Conservation (phyloP, 768 basidiomycete species). For the Calocybe cyanea region DNA sequence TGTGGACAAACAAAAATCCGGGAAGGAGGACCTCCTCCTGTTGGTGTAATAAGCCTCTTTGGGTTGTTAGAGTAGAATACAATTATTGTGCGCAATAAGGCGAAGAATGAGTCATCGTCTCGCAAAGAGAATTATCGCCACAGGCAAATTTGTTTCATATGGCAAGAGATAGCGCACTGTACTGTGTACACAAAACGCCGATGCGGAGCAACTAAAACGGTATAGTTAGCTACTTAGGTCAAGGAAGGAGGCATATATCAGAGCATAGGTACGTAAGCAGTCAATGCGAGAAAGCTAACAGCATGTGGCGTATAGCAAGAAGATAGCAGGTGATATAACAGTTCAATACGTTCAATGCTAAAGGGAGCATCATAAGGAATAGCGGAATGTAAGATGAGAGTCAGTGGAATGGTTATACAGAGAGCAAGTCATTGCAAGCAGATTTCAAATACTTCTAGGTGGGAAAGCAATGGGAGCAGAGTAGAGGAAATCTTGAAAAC, state of each 20-base stretch:
- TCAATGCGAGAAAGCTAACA: constrained; percentile 17
- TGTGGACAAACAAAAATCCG: constrained; percentile 70
- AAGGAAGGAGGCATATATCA: constrained; percentile 5
- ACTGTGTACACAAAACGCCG: background rate
- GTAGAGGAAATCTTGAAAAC: constrained; percentile 13
- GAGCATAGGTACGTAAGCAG: constrained; percentile 10
- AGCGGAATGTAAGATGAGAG: constrained; percentile 6
- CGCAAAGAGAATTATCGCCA: no score
- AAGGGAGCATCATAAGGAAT: constrained; percentile 6
- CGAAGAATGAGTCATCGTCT: no score
- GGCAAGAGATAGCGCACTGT: no score
- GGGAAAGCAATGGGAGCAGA: constrained; percentile 14
- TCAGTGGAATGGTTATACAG: constrained; percentile 10
- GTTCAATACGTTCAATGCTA: constrained; percentile 10
- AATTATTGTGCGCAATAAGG: background rate
- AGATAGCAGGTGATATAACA: constrained; percentile 9
- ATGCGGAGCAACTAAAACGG: background rate
- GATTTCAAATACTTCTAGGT: constrained; percentile 6
- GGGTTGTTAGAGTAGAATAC: constrained; percentile 40
- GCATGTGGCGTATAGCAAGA: constrained; percentile 5
- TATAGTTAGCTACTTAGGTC: background rate
- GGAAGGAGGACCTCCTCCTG: constrained; percentile 63
- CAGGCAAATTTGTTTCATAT: no score
- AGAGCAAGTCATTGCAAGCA: background rate
- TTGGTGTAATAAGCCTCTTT: constrained; percentile 71